Evolutionary conservation across 345 rosid genomes (phyloP), one percentile per base, ranked within the genome.

Genomic region (Diplotaxis tenuifolia): DNA sequence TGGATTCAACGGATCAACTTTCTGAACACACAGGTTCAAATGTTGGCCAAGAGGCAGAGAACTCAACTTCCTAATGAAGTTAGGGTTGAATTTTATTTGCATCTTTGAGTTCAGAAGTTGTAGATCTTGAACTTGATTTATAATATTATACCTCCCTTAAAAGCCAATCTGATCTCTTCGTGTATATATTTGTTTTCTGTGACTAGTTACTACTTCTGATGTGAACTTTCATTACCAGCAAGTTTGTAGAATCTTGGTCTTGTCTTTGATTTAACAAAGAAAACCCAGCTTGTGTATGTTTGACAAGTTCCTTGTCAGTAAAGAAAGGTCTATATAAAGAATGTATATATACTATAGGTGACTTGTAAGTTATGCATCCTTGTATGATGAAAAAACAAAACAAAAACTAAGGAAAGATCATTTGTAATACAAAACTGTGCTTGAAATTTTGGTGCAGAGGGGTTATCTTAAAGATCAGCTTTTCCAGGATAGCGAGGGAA

Each of bases 401-500:
- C 15, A 11, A 38, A 42, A 45, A 45, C 50, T 10, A 36, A 36
- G 42, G 42, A 11, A 36, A 10, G n/a, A 36, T 10, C 4, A 10
- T 36, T 10, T 11, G 11, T 36, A 11, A 36, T 11, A 36, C 14
- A 36, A 3, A 36, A 36, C 3, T 1, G 50, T 6, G 8, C 8
- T 45, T n/a, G 50, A n/a, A 45, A 45, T n/a, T n/a, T n/a, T n/a
- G n/a, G n/a, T n/a, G n/a, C n/a, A n/a, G n/a, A n/a, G n/a, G n/a
- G n/a, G 8, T 18, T n/a, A 45, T 91, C 87, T n/a, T n/a, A 91
- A 29, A 94, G 95, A 83, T 94, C 98, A 25, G 98, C 98, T 78
- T 85, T 88, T 60, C 97, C 97, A 0, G 98, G 97, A 77, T 83
- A 91, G 65, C 97, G 83, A 3, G 96, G 97, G 90, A 91, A 94